A percentile compares a stretch with the other conserved stretches of the same genome.
phyloP scores from a whole-genome alignment of 2,329 filamentous ascomycete genomes.

The Aspergillus thermomutatus region DNA sequence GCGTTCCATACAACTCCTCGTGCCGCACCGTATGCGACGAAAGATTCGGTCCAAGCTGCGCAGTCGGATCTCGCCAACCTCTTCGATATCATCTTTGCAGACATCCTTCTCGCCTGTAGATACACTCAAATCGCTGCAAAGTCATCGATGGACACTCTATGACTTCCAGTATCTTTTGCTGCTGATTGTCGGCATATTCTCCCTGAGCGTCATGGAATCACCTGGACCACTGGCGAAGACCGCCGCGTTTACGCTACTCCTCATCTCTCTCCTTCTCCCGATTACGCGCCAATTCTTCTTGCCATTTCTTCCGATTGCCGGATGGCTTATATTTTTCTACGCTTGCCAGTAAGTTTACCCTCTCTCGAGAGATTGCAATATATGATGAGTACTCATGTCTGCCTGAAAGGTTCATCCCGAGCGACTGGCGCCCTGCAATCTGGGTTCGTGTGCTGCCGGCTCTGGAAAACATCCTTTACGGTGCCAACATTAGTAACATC shows the following conservation, averaged over 20 bases:
- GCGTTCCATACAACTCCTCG: slow-evolving; percentile 47
- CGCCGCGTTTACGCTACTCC: slow-evolving; percentile 63
- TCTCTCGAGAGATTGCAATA: background rate
- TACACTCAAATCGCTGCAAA: slow-evolving; percentile 70
- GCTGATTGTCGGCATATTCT: slow-evolving; percentile 73
- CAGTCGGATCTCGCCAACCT: slow-evolving; percentile 63
- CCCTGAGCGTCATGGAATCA: slow-evolving; percentile 73
- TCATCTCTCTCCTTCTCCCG: slow-evolving; percentile 72
- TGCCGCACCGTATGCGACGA: slow-evolving; percentile 64
- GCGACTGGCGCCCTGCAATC: slow-evolving; percentile 84
- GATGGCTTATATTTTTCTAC: slow-evolving; percentile 89
- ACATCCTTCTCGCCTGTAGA: slow-evolving; percentile 79
- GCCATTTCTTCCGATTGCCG: slow-evolving; percentile 78
- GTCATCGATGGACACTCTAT: slow-evolving; percentile 75
- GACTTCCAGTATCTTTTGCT: slow-evolving; percentile 83
- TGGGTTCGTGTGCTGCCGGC: slow-evolving; percentile 94
- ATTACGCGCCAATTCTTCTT: slow-evolving; percentile 88
- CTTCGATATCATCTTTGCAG: slow-evolving; percentile 72
- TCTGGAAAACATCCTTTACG: slow-evolving; percentile 93
- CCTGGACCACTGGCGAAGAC: slow-evolving; percentile 78
- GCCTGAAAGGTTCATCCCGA: slow-evolving; percentile 73
- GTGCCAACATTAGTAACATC: slow-evolving; percentile 93
- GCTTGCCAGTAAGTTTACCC: slow-evolving; percentile 72
- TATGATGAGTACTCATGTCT: slow-evolving; percentile 15
- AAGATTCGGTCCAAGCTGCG: slow-evolving; percentile 67